These are phyloP conservation scores for Zygnema cylindricum DNA, from an alignment of 139 green algal genomes.

Conservation along the genomic window DNA sequence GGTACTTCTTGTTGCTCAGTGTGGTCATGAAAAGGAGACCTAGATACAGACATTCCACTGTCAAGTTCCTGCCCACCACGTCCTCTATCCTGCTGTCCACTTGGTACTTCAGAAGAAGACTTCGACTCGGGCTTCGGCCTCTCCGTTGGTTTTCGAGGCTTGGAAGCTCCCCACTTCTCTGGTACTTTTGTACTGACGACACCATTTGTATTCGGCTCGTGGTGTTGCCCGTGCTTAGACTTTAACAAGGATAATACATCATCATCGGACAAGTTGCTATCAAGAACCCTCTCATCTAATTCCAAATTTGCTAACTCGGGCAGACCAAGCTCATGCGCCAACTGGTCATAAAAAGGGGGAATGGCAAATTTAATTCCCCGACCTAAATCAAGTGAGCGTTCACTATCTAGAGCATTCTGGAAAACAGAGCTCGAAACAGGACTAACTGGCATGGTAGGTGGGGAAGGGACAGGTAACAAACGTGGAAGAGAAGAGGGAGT, in stretches of 20 bases:
- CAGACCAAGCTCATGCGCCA: slow-evolving; percentile 27
- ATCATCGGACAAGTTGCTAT: neutral
- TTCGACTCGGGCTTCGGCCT: neutral
- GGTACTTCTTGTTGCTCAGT: too few relatives aligned
- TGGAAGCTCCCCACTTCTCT: slow-evolving; percentile 19
- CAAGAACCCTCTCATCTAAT: slow-evolving; percentile 49
- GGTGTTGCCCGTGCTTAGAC: slow-evolving; percentile 18
- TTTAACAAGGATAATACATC: slow-evolving; percentile 30
- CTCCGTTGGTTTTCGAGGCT: neutral
- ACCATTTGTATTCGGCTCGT: neutral
- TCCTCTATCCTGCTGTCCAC: neutral
- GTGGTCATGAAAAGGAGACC: too few relatives aligned
- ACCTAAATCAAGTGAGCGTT: slow-evolving; percentile 30
- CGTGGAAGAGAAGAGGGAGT: neutral
- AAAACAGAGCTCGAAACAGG: neutral
- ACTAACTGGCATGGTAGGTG: neutral
- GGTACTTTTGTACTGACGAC: neutral
- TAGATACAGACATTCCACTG: too few relatives aligned
- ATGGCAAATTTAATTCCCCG: slow-evolving; percentile 36
- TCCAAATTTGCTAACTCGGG: slow-evolving; percentile 25
- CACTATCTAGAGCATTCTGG: neutral
- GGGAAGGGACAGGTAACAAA: neutral
- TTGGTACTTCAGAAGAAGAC: neutral
- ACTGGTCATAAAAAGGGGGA: slow-evolving; percentile 58
- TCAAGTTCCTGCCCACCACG: neutral